Base-by-base conservation (phyloP, 2,329 filamentous ascomycete genomes). In the Pyrenophora graminea region DNA sequence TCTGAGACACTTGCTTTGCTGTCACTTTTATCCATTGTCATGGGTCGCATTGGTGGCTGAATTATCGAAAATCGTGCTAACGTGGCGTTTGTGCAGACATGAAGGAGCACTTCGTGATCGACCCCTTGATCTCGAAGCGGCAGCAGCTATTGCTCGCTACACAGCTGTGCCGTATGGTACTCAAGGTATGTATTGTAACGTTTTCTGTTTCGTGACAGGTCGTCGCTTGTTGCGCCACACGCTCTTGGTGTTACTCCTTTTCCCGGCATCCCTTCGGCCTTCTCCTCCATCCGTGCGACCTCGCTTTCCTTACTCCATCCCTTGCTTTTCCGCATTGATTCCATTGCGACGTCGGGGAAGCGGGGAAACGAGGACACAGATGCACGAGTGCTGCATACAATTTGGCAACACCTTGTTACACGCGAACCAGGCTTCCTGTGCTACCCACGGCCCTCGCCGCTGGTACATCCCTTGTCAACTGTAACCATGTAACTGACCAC, bases 51-150 rank as follows among this genome's bases (percentile, higher is more conserved):
- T 48, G 42, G 45, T 55, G 53, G 45, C 53, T 45, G 30, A 38
- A 13, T 17, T 51, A 51, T 47, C 48, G 33, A 41, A 57, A 48
- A 48, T 56, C 39, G 42, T 63, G 59, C 67, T 71, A 64, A 71
- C 55, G 40, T 55, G 45, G 57, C 51, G 45, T 43, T 51, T 51
- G 4, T 50, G 41, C 69, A 86, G 87, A 97, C 77, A 99, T 99
- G 94, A 92, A 89, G 79, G 87, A 96, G 64, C 90, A 94, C 62
- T 99, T 99, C 76, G 94, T 97, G 62, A 97, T 99, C 72, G 94
- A 99, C 72, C 95, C 94, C 45, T 80, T 99, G 70, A 99, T 99
- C 73, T 94, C 94, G 66, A 99, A 99, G 84, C 89, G 90, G 77
- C 92, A 97, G 79, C 94, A 99, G 78, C 83, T 99, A 55, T 85